Evolutionary conservation across 495 filamentous ascomycete species (phyloP), one percentile per base, ranked within the genome.

Genomic region (Talaromyces ruber): DNA sequence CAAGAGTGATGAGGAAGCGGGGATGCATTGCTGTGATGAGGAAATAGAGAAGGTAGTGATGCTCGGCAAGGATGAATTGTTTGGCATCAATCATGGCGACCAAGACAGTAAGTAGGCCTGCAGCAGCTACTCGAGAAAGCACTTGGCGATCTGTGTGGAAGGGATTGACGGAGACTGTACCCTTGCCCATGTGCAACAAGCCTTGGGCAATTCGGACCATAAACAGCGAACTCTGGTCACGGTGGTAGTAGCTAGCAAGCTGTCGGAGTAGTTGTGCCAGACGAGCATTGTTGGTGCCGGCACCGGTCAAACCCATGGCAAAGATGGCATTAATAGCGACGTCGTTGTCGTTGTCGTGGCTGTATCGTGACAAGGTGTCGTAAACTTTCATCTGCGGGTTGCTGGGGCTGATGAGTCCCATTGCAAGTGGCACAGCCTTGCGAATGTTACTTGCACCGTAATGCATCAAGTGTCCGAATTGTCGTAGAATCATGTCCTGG

Each of bases 371-470:
- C 22, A 99, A 76, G 0, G 94, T 98, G 71, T 99, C 94, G 76
- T 99, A 99, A 34, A 99, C 89, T 80, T 98, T 99, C 93, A 99
- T 99, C 72, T 98, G 95, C 7, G 94, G 94, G 77, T 98, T 99
- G 78, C 91, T 95, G 26, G 94, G 92, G 76, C 89, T 94, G 68
- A 99, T 85, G 58, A 99, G 81, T 67, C 90, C 94, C 92, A 99
- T 95, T 21, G 94, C 94, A n/a, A 99, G 81, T 22, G 94, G 94
- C 22, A 99, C 95, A 28, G 92, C 93, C 67, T 91, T 92, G 28
- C 94, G 90, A 67, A 99, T 99, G 71, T 98, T 97, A 70, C 91
- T 82, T 66, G 97, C 94, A 56, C 95, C 93, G 68, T 99, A 99
- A 77, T 99, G 94, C 94, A 99, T 99, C 37, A 99, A 81, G 71